phyloP scores from a whole-genome alignment of 495 filamentous ascomycete genomes.

The Penicillium cataractarum region DNA sequence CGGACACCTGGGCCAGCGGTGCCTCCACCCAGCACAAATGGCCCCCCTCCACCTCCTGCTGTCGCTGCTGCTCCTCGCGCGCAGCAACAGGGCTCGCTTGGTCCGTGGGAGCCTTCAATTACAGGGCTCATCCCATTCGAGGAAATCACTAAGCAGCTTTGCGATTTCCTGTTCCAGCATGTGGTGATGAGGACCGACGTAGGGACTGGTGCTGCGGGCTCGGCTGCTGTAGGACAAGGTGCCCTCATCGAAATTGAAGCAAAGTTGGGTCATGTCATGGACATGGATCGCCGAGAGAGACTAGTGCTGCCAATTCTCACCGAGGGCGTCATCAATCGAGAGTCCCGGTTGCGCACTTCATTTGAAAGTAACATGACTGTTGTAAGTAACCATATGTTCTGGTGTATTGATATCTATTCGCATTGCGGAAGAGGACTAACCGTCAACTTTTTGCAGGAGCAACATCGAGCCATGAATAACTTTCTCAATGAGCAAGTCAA shows the following conservation, averaged over 20 bases:
- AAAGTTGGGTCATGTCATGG: slow-evolving; percentile 80
- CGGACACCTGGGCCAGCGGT: slow-evolving; percentile 22
- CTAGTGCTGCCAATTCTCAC: slow-evolving; percentile 64
- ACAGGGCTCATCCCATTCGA: slow-evolving; percentile 66
- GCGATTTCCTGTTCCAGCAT: slow-evolving; percentile 73
- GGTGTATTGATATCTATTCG: no score
- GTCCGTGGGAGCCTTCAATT: slow-evolving; percentile 77
- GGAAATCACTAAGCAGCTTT: slow-evolving; percentile 65
- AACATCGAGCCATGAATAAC: slow-evolving; percentile 77
- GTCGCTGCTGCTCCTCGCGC: neutral
- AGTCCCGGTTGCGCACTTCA: slow-evolving; percentile 47
- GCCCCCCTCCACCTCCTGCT: slow-evolving; percentile 13
- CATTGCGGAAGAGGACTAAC: slow-evolving; percentile 6
- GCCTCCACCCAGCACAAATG: neutral
- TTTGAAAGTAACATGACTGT: slow-evolving; percentile 88
- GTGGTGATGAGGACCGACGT: slow-evolving; percentile 64
- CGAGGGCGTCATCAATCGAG: slow-evolving; percentile 65
- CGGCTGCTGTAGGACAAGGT: slow-evolving; percentile 57
- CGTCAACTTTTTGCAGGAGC: slow-evolving; percentile 53
- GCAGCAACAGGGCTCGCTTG: slow-evolving; percentile 43
- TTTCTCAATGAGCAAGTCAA: slow-evolving; percentile 76
- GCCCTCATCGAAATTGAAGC: slow-evolving; percentile 90
- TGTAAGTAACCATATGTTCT: slow-evolving; percentile 52
- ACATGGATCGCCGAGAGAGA: slow-evolving; percentile 68
- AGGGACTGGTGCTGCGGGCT: slow-evolving; percentile 46